These are phyloP conservation scores for Ceratobasidium sp. DNA, from an alignment of 1,284 basidiomycete genomes.

Conservation along the genomic window DNA sequence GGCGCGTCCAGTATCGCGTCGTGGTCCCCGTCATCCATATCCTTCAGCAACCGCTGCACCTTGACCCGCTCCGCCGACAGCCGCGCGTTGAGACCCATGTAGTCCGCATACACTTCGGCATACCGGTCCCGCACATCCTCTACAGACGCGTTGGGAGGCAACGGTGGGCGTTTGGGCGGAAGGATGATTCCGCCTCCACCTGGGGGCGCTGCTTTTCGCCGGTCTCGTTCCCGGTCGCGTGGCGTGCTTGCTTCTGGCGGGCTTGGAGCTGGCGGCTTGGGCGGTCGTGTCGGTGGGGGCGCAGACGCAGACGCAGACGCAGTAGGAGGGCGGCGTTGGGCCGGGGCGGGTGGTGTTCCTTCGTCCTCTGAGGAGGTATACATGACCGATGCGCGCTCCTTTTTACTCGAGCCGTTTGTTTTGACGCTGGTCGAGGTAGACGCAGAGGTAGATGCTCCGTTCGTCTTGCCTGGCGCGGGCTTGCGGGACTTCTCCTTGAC, in stretches of 20 bases:
- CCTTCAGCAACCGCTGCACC: conserved; percentile 26
- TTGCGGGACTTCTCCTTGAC: conserved; percentile 22
- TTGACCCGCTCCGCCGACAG: conserved; percentile 18
- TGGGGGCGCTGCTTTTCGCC: conserved; percentile 17
- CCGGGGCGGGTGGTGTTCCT: conserved; percentile 14
- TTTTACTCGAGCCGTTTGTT: conserved; percentile 35
- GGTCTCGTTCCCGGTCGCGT: conserved; percentile 32
- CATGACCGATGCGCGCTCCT: conserved; percentile 31
- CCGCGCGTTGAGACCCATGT: conserved; percentile 11
- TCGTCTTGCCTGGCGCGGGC: conserved; percentile 2
- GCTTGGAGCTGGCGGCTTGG: conserved; percentile 19
- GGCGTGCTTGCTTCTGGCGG: conserved; percentile 28
- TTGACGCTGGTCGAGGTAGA: not conserved
- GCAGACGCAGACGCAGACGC: not conserved
- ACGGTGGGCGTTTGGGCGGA: conserved; percentile 30
- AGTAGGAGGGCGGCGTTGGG: conserved; percentile 10
- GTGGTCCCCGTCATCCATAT: conserved; percentile 31
- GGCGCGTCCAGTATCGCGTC: conserved; percentile 10
- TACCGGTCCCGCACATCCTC: conserved; percentile 36
- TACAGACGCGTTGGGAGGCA: conserved; percentile 18
- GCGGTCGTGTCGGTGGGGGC: not conserved
- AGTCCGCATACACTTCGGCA: conserved; percentile 33
- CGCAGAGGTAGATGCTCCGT: conserved; percentile 7
- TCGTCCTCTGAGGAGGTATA: conserved; percentile 40
- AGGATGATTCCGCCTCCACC: conserved; percentile 2